phyloP scores from a whole-genome alignment of 1,139 yeast species.

The Taphrina populina region DNA sequence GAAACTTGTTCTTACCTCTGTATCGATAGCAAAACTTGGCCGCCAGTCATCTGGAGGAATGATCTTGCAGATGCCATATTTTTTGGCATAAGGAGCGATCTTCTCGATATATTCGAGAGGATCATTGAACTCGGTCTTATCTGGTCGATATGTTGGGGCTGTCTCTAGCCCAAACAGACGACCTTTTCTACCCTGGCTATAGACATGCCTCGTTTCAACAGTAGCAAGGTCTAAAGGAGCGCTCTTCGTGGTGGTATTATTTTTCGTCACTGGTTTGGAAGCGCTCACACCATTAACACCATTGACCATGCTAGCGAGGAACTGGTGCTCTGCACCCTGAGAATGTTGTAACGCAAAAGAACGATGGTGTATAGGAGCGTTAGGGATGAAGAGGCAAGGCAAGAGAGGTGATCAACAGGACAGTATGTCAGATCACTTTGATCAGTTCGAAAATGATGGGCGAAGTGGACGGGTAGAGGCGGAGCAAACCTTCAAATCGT shows the following conservation, averaged over 20 bases:
- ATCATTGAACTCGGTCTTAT: conserved; percentile 52
- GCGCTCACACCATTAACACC: conserved; percentile 32
- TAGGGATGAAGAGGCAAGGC: too few species aligned
- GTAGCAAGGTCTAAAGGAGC: conserved; percentile 21
- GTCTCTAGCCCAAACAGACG: conserved; percentile 43
- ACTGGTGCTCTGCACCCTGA: too few species aligned
- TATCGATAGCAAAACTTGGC: conserved; percentile 50
- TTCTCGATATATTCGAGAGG: conserved; percentile 46
- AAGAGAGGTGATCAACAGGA: too few species aligned
- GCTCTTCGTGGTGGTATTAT: neutral
- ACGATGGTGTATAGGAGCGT: too few species aligned
- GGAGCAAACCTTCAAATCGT: too few species aligned
- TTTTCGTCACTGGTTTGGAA: conserved; percentile 23
- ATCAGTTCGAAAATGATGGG: too few species aligned
- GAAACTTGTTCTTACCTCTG: conserved; percentile 47
- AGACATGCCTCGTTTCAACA: conserved; percentile 23
- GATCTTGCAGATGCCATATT: conserved; percentile 72
- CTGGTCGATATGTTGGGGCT: conserved; percentile 55
- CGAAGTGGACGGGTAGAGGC: too few species aligned
- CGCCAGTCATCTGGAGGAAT: conserved; percentile 54
- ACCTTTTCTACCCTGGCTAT: neutral
- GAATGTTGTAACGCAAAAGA: too few species aligned
- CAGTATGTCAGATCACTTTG: too few species aligned
- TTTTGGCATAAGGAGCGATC: conserved; percentile 48
- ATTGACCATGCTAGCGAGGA: conserved; percentile 31